A percentile compares a stretch with the other conserved stretches of the same genome.
These are phyloP conservation scores for Endocalyx cinctus DNA, from an alignment of 2,329 filamentous ascomycete species.

Conservation along the genomic window DNA sequence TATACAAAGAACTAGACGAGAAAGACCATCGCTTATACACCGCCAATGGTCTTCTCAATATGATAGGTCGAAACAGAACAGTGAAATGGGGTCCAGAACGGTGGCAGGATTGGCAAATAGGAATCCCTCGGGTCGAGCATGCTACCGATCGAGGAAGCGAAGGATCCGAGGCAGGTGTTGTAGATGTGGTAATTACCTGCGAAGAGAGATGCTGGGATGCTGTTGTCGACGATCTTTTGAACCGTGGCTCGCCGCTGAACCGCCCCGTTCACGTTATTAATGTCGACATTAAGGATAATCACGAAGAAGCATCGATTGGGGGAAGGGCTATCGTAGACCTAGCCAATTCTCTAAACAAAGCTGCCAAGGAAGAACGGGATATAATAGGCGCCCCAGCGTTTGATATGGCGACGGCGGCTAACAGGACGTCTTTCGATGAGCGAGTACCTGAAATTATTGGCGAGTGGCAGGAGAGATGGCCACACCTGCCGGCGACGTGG, in stretches of 20 bases:
- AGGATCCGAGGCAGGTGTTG: slow-evolving; percentile 82
- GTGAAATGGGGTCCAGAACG: slow-evolving; percentile 96
- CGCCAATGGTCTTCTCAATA: slow-evolving; percentile 89
- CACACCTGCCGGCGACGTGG: slow-evolving; percentile 86
- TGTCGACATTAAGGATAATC: slow-evolving; percentile 96
- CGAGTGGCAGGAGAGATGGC: slow-evolving; percentile 93
- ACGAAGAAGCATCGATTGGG: slow-evolving; percentile 89
- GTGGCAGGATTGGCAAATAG: slow-evolving; percentile 96
- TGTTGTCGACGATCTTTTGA: slow-evolving; percentile 88
- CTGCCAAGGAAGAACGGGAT: slow-evolving; percentile 72
- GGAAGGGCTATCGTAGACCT: slow-evolving; percentile 90
- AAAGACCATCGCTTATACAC: slow-evolving; percentile 87
- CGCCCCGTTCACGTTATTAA: slow-evolving; percentile 96
- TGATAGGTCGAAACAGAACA: slow-evolving; percentile 85
- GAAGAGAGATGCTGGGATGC: slow-evolving; percentile 98
- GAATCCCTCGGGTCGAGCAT: slow-evolving; percentile 75
- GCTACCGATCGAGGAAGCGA: slow-evolving; percentile 69
- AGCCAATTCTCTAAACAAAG: slow-evolving; percentile 77
- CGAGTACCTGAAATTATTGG: slow-evolving; percentile 87
- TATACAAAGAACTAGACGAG: slow-evolving; percentile 82
- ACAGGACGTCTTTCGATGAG: slow-evolving; percentile 80
- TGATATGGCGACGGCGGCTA: slow-evolving; percentile 62
- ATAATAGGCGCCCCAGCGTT: slow-evolving; percentile 60
- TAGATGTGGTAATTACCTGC: slow-evolving; percentile 94
- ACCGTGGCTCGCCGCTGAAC: slow-evolving; percentile 80